Evolutionary conservation across 2,329 filamentous ascomycete genomes (phyloP), one percentile per base, ranked within the genome.

Genomic region (Pseudogymnoascus sp.): DNA sequence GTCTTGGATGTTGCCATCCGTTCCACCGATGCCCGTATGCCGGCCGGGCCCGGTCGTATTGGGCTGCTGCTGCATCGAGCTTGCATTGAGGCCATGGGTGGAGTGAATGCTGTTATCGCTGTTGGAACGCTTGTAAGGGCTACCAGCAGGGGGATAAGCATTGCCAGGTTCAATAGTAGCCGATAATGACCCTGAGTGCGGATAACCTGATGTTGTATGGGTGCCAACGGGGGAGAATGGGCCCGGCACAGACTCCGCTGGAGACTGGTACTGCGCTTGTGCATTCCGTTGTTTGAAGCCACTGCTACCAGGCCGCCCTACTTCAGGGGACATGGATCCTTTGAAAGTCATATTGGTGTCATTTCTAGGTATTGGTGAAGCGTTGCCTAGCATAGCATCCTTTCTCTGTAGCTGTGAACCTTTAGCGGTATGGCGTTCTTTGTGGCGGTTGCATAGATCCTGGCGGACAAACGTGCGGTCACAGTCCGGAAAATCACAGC

Each of bases 401-500:
- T 89, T 90, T 64, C 88, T 86, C 72, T 87, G 87, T 62, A 92
- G 77, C 66, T 90, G 86, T 16, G 89, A 91, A 60, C 89, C 89
- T 71, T 90, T 89, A 61, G 88, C 89, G 11, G 86, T 90, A 75
- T 93, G 90, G 47, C 90, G 85, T 73, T 93, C 90, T 72, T 87
- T 84, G 75, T 95, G 90, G 44, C 90, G 87, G 72, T 95, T 89
- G 73, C 95, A 92, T 64, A 99, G 81, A 75, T 99, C 95, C 68
- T 96, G 91, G 67, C 95, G 87, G 64, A 97, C 93, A 77, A 97
- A 99, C 33, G 90, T 88, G 61, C 93, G 88, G 65, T 87, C 86
- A 76, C 95, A 99, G 72, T 93, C 91, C 19, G 91, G 90, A 71
- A 93, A 96, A 72, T 96, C 91, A 79, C 95, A 97, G 72, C 86